A percentile compares a stretch with the other conserved stretches of the same genome.
Evolutionary conservation across 179 eudicot genomes (phyloP).

Genomic region (Sideroxylon spinosum): DNA sequence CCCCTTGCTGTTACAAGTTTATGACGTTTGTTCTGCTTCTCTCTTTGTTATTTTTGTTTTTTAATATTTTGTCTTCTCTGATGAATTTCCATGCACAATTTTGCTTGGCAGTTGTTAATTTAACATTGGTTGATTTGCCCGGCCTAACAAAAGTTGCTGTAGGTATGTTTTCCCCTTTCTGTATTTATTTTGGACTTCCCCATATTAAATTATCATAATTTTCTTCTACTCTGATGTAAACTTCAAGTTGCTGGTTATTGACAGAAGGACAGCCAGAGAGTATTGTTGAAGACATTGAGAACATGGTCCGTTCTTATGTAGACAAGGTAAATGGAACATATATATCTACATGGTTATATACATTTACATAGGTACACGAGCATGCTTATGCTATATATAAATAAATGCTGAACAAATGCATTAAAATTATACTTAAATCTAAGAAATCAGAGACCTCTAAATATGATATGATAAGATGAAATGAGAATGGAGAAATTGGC

Average conservation of each 20-base stretch:
- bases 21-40: slow-evolving; percentile 1
- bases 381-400: background rate
- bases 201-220: background rate
- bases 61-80: slow-evolving; percentile 11
- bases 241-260: slow-evolving; percentile 7
- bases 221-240: background rate
- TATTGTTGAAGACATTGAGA: slow-evolving; percentile 62
- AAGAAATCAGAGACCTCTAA: background rate
- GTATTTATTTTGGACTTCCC: slow-evolving; percentile 7
- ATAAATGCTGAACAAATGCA: background rate
- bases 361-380: background rate
- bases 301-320: slow-evolving; percentile 60
- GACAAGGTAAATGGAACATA: slow-evolving; percentile 46
- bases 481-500: background rate
- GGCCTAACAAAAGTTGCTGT: slow-evolving; percentile 79
- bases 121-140: slow-evolving; percentile 74
- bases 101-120: slow-evolving; percentile 59
- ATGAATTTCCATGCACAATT: slow-evolving; percentile 13
- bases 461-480: background rate
- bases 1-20: background rate
- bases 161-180: slow-evolving; percentile 35
- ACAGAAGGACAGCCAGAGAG: slow-evolving; percentile 77
- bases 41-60: background rate
- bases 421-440: background rate
- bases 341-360: background rate